Percentiles rank a stretch among this genome's conserved stretches.
Conservation (phyloP, 345 rosid genomes). For the Syzygium grande region DNA sequence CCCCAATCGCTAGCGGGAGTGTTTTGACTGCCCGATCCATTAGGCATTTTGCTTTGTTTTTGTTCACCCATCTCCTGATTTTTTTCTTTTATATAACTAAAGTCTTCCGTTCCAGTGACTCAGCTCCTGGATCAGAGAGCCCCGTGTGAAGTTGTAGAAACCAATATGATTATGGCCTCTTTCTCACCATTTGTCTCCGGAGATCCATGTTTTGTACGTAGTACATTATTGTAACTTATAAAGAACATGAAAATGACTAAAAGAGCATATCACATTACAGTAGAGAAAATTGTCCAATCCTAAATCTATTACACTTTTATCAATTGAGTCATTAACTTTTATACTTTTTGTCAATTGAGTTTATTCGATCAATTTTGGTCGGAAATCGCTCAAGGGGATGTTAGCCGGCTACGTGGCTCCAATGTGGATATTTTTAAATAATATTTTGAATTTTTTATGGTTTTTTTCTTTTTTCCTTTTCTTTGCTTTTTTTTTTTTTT, state of each 20-base stretch:
- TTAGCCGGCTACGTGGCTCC: fast-evolving
- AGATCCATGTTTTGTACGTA: neutral
- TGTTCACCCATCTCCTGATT: neutral
- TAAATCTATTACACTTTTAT: too few relatives aligned
- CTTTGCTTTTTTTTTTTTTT: too few relatives aligned
- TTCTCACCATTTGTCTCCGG: neutral
- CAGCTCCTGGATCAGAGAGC: neutral
- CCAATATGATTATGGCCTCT: neutral
- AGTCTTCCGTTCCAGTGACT: neutral
- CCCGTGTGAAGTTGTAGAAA: neutral
- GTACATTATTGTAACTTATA: neutral
- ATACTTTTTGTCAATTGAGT: too few relatives aligned
- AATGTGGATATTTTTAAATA: too few relatives aligned
- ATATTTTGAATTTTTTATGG: too few relatives aligned
- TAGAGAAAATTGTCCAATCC: too few relatives aligned
- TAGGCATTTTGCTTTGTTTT: neutral
- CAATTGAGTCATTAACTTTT: too few relatives aligned
- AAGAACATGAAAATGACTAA: neutral
- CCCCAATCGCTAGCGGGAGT: slow-evolving; percentile 4
- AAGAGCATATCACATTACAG: neutral
- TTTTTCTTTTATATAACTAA: neutral
- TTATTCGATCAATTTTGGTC: too few relatives aligned
- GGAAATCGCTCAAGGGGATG: too few relatives aligned
- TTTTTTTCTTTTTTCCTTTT: too few relatives aligned
- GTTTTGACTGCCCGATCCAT: neutral